Evolutionary conservation across 2,329 filamentous ascomycete genomes (phyloP), one percentile per base, ranked within the genome.

Genomic region (Aspergillus alliaceus): DNA sequence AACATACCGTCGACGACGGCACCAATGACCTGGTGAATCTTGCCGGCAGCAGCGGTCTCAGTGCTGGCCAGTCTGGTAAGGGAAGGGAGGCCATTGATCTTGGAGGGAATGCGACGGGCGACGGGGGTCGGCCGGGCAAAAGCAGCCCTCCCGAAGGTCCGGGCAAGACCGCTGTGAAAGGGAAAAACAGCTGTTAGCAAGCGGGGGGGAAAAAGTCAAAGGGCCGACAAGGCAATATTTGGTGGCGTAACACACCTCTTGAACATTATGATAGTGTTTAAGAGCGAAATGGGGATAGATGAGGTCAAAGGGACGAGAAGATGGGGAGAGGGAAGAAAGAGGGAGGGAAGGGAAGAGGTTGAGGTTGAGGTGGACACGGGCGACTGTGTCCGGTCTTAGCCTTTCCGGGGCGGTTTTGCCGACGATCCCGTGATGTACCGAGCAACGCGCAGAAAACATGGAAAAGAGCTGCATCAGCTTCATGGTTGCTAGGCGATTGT

Each of bases 1-100:
- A 53, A 76, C 90, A 83, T 84, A 96, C 91, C 92, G 83, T 98
- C 95, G 73, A 98, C 95, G 78, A 98, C 93, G 84, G 95, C 93
- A 90, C 95, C 93, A 83, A 97, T 97, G 80, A 97, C 93, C 83
- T 92, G 82, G 77, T 86, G 82, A 75, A 87, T 83, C 80, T 84
- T 88, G 75, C 88, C 88, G 77, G 82, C 77, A 68, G 79, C 77
- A 56, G 73, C 70, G 57, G 81, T 72, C 66, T 85, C 82, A 66
- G 84, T 83, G 74, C 80, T 84, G 70, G 86, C 86, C 74, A 84
- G 86, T 69, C 86, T 81, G 69, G 86, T 80, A 63, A 88, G 75
- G 65, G 83, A 82, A 65, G 85, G 84, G 59, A 82, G 75, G 74
- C 82, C 80, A 76, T 79, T 81, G 76, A 80, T 82, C 75, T 77